Conservation (phyloP, 768 basidiomycete genomes). For the Daedaleopsis sinensis region DNA sequence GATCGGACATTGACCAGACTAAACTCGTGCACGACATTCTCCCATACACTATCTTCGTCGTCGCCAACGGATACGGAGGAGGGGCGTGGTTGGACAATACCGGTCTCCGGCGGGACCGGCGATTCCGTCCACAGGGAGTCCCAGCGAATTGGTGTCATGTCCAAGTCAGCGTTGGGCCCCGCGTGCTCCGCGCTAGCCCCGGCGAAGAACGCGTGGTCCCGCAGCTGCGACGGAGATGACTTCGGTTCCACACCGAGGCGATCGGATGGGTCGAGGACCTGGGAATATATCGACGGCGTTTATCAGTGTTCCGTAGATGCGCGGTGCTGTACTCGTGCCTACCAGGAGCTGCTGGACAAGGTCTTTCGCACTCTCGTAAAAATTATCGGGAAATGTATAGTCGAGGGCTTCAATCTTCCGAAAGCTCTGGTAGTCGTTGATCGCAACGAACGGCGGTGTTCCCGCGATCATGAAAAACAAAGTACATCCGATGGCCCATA, state of each 20-base stretch:
- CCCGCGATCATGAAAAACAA: conserved; percentile 16
- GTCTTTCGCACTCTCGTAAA: conserved; percentile 15
- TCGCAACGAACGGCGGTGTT: conserved; percentile 10
- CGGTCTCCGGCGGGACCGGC: conserved; percentile 13
- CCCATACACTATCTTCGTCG: conserved; percentile 13
- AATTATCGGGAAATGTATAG: conserved; percentile 14
- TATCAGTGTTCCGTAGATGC: not conserved
- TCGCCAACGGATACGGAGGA: not conserved
- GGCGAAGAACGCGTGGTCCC: conserved; percentile 12
- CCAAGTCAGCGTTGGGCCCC: not conserved
- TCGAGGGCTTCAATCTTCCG: conserved; percentile 19
- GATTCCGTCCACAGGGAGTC: conserved; percentile 19
- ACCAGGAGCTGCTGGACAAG: conserved; percentile 13
- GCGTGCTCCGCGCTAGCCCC: not conserved
- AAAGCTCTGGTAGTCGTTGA: conserved; percentile 23
- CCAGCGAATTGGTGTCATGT: conserved; percentile 6
- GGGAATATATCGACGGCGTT: not conserved
- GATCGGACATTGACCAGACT: conserved; percentile 13
- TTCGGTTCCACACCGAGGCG: conserved; percentile 17
- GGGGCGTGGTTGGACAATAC: conserved; percentile 5
- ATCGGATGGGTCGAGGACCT: conserved; percentile 20
- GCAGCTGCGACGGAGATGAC: conserved; percentile 15
- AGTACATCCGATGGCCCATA: conserved; percentile 19
- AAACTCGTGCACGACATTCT: conserved; percentile 17
- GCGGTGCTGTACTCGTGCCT: not conserved